phyloP scores from a whole-genome alignment of 306 rosid species.

The Cicer yamashitae region DNA sequence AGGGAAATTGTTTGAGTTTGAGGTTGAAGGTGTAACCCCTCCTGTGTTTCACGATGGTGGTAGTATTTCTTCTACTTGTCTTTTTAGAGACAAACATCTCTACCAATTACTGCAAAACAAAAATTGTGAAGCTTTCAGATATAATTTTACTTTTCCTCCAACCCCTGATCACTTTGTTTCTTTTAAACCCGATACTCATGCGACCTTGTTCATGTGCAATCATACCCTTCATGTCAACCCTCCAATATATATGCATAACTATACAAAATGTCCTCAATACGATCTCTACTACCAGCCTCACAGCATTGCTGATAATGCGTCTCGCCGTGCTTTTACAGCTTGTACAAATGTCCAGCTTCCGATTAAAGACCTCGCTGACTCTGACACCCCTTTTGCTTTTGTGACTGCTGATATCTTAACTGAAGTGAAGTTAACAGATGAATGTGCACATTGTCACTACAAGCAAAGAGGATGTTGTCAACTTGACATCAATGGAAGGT shows the following conservation, averaged over 20 bases:
- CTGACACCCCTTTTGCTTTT: not conserved
- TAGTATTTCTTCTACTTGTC: not conserved
- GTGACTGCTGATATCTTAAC: not conserved
- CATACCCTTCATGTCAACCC: not conserved
- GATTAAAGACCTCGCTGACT: slow-evolving; percentile 31
- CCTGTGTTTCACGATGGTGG: not conserved
- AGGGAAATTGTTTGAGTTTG: slow-evolving; percentile 22
- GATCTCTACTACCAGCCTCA: not conserved
- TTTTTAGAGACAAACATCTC: slow-evolving; percentile 31
- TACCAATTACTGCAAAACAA: not conserved
- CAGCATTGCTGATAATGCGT: not conserved
- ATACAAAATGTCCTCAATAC: not conserved
- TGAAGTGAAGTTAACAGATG: not conserved
- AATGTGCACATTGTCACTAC: slow-evolving; percentile 44
- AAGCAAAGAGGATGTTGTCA: slow-evolving; percentile 27
- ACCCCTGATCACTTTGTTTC: not conserved
- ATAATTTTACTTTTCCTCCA: slow-evolving; percentile 41
- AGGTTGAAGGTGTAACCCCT: not conserved
- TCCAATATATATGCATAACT: not conserved
- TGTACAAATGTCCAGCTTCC: slow-evolving; percentile 54
- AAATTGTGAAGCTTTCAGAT: slow-evolving; percentile 42
- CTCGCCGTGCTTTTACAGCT: not conserved
- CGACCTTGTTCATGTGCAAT: slow-evolving; percentile 44
- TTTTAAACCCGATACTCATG: not conserved
- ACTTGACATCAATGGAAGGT: not conserved